These are phyloP conservation scores for Rhodamnia rubescens DNA, from an alignment of 345 rosid species.

Conservation along the genomic window DNA sequence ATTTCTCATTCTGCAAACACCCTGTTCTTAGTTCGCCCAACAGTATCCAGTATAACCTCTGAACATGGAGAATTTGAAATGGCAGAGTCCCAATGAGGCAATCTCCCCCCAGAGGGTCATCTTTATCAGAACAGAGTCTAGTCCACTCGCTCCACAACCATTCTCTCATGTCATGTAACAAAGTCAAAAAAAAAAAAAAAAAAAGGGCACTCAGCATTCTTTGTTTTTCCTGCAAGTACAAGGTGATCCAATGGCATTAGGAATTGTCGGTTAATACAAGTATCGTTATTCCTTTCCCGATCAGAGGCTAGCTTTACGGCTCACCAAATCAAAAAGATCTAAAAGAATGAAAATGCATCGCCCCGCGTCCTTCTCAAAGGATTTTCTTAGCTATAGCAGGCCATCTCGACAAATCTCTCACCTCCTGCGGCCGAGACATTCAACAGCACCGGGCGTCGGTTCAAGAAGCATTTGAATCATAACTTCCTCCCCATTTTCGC, in stretches of 20 bases:
- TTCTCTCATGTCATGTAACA: background rate
- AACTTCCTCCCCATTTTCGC: conserved; percentile 73
- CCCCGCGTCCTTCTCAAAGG: background rate
- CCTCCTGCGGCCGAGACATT: background rate
- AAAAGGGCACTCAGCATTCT: background rate
- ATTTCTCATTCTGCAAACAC: background rate
- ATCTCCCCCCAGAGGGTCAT: background rate
- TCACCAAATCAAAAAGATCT: background rate
- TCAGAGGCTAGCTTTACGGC: background rate
- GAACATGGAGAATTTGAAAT: background rate
- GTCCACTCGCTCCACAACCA: background rate
- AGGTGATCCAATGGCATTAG: background rate
- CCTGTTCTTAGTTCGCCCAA: background rate
- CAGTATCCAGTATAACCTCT: background rate
- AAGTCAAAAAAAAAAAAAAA: background rate
- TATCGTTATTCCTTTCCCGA: background rate
- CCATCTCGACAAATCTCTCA: background rate
- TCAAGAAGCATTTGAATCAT: conserved; percentile 12
- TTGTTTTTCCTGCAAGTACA: background rate
- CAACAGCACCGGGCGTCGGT: background rate
- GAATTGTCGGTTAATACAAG: background rate
- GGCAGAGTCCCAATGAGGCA: background rate
- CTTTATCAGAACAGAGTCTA: background rate
- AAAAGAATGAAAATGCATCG: background rate
- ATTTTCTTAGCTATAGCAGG: background rate